Conservation (phyloP, 768 basidiomycete genomes). For the Boletus fagicola region DNA sequence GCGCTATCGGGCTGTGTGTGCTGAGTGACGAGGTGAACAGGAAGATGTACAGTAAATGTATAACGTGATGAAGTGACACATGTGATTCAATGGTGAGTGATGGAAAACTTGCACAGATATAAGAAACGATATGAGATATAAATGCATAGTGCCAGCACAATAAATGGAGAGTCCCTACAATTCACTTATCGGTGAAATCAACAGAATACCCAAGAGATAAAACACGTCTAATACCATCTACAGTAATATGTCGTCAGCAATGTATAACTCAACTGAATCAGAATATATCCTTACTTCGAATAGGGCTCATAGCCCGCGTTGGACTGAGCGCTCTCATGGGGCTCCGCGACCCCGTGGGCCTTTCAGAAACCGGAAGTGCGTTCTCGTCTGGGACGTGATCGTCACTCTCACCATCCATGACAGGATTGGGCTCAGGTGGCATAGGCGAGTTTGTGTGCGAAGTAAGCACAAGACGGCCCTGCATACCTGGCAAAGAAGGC, state of each 20-base stretch:
- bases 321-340: slow-evolving; percentile 33
- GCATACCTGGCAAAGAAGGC: slow-evolving; percentile 17
- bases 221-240: slow-evolving; percentile 32
- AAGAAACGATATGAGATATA: not conserved
- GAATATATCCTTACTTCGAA: slow-evolving; percentile 14
- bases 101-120: not conserved
- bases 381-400: not conserved
- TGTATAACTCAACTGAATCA: not conserved
- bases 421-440: not conserved
- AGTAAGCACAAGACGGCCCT: not conserved
- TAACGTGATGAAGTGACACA: not conserved
- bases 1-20: not conserved
- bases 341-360: slow-evolving; percentile 7
- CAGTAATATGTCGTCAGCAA: slow-evolving; percentile 7
- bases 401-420: not conserved
- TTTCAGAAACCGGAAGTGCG: not conserved
- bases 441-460: slow-evolving; percentile 6
- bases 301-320: slow-evolving; percentile 30
- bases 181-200: slow-evolving; percentile 12
- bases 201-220: slow-evolving; percentile 20
- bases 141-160: not conserved
- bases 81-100: not conserved
- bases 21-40: not conserved
- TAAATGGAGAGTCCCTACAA: not conserved
- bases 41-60: not conserved